Evolutionary conservation across 1,139 yeast species (phyloP).

Genomic region (Diutina sp.): DNA sequence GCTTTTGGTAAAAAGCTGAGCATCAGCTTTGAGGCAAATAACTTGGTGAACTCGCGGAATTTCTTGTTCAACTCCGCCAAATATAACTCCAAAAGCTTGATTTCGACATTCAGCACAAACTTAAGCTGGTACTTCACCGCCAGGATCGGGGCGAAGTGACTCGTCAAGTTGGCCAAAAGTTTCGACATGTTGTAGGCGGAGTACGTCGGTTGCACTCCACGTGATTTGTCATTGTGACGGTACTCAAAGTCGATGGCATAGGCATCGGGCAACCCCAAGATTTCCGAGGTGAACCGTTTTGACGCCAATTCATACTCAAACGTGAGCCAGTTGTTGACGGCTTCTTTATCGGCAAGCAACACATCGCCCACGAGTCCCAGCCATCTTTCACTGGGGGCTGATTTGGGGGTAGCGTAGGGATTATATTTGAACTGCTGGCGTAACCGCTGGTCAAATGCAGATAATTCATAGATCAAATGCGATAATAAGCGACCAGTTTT

Average conservation of each 20-base stretch:
- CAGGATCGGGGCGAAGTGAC: constrained; percentile 42
- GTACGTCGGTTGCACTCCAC: constrained; percentile 43
- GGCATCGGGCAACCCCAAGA: constrained; percentile 39
- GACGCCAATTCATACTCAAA: constrained; percentile 50
- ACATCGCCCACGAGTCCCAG: constrained; percentile 47
- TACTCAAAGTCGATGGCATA: constrained; percentile 53
- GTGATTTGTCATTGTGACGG: constrained; percentile 12
- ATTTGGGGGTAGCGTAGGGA: constrained; percentile 24
- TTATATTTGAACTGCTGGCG: constrained; percentile 42
- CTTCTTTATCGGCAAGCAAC: constrained; percentile 24
- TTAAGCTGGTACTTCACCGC: constrained; percentile 54
- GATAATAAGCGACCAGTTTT: constrained; percentile 38
- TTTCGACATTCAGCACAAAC: constrained; percentile 59
- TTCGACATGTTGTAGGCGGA: constrained; percentile 52
- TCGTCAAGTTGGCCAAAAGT: constrained; percentile 55
- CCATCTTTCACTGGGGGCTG: constrained; percentile 32
- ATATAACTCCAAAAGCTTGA: constrained; percentile 50
- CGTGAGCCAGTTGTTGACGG: constrained; percentile 44
- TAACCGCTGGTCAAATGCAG: constrained; percentile 45
- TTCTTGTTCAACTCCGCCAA: constrained; percentile 31
- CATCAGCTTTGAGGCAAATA: constrained; percentile 24
- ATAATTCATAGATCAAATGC: constrained; percentile 48
- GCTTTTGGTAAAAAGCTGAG: neutral
- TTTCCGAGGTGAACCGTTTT: constrained; percentile 41
- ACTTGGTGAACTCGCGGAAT: constrained; percentile 33